phyloP scores from a whole-genome alignment of 2,329 filamentous ascomycete genomes.

The Arthrobotrys iridis region DNA sequence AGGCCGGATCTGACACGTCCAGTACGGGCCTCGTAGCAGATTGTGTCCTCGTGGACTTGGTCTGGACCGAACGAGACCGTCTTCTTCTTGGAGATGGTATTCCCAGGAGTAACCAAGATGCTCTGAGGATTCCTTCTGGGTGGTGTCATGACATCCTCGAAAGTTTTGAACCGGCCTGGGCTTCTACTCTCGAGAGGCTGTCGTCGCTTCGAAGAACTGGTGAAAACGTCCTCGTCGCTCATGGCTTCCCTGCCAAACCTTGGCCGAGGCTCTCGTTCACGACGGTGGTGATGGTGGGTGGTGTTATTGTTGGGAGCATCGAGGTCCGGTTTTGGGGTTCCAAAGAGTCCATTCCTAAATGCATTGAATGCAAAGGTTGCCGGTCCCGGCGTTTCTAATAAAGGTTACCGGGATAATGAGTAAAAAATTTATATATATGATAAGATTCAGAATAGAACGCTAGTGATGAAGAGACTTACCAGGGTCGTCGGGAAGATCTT shows the following conservation, averaged over 20 bases:
- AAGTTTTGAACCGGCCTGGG: constrained; percentile 20
- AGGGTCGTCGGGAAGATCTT: constrained; percentile 31
- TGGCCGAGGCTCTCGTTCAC: constrained; percentile 32
- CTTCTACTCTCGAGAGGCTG: constrained; percentile 18
- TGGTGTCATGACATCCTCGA: constrained; percentile 29
- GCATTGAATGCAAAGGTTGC: constrained; percentile 74
- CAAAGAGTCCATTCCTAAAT: constrained; percentile 73
- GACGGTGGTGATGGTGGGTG: background rate
- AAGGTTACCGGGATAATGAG: constrained; percentile 65
- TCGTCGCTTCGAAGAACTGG: constrained; percentile 35
- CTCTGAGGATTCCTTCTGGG: constrained; percentile 63
- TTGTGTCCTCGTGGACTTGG: constrained; percentile 64
- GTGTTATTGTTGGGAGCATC: constrained; percentile 54
- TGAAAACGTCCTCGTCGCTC: constrained; percentile 51
- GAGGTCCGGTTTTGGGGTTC: constrained; percentile 69
- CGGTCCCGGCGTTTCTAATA: constrained; percentile 71
- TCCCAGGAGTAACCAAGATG: constrained; percentile 68
- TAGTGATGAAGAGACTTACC: constrained; percentile 49
- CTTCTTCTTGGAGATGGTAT: constrained; percentile 64
- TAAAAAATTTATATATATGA: constrained; percentile 56
- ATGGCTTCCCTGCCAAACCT: constrained; percentile 33
- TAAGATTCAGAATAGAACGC: constrained; percentile 34
- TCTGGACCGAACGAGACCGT: constrained; percentile 66
- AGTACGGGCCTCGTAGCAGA: constrained; percentile 61
- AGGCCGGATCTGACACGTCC: constrained; percentile 63